Evolutionary conservation across 2,329 filamentous ascomycete genomes (phyloP).

Genomic region (Macrophomina tecta): DNA sequence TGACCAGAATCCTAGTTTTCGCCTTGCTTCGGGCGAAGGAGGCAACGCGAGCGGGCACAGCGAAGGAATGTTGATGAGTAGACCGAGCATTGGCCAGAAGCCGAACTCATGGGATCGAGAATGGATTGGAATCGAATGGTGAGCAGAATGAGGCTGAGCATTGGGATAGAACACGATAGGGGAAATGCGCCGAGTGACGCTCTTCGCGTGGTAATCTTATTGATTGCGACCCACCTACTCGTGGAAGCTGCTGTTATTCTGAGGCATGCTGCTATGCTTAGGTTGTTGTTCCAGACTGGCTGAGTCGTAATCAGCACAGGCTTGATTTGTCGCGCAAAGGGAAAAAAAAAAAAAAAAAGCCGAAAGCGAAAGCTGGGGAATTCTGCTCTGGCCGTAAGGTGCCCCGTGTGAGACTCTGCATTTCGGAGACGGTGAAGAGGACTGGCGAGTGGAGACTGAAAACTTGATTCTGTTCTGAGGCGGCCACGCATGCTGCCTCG

Average conservation of each 20-base stretch:
- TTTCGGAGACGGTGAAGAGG: not conserved
- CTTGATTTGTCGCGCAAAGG: not conserved
- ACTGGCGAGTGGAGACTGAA: conserved; percentile 8
- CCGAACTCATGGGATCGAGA: not conserved
- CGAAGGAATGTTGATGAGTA: not conserved
- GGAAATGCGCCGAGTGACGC: not conserved
- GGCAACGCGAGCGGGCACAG: not conserved
- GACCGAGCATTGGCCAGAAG: not conserved
- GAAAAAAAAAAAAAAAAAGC: not conserved
- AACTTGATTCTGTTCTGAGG: conserved; percentile 11
- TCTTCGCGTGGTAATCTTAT: not conserved
- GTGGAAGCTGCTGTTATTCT: no score
- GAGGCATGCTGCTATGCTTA: no score
- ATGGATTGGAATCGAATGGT: not conserved
- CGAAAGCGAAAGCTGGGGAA: conserved; percentile 1
- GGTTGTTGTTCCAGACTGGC: not conserved
- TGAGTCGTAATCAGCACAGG: not conserved
- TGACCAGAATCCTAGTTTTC: not conserved
- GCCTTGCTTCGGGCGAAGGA: not conserved
- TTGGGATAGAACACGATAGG: no score
- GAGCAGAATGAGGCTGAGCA: not conserved
- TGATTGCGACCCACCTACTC: not conserved
- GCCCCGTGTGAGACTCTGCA: not conserved
- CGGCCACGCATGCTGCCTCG: conserved; percentile 3
- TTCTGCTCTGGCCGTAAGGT: not conserved